A percentile compares a stretch with the other conserved stretches of the same genome.
Conservation (phyloP, 1,284 basidiomycete genomes). For the Trametes versicolor region DNA sequence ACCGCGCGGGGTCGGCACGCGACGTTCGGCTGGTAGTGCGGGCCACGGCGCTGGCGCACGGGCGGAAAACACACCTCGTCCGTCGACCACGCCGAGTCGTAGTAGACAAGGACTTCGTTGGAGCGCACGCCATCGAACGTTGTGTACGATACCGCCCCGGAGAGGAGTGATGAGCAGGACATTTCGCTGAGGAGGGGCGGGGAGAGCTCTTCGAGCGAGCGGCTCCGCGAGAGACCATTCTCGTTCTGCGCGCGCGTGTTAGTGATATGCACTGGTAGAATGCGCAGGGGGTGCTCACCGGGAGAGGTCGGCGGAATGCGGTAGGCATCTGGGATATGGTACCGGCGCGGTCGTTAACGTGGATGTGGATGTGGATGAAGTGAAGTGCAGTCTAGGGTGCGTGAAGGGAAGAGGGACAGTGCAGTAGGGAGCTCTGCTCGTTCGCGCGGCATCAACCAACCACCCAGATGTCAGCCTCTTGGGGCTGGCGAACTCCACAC, state of each 20-base stretch:
- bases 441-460: background rate
- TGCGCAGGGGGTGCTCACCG: background rate
- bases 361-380: background rate
- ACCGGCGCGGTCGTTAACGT: background rate
- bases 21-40: conserved; percentile 5
- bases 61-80: conserved; percentile 11
- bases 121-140: background rate
- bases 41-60: conserved; percentile 2
- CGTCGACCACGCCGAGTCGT: conserved; percentile 13
- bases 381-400: background rate
- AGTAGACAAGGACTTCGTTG: conserved; percentile 12
- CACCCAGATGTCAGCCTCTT: background rate
- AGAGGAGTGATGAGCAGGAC: background rate
- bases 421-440: background rate
- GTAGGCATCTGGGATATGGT: background rate
- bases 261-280: background rate
- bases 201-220: background rate
- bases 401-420: background rate
- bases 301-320: background rate
- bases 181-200: no score
- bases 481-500: background rate
- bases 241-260: background rate
- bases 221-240: background rate
- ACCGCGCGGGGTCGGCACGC: background rate
- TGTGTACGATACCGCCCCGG: background rate